phyloP scores from a whole-genome alignment of 257 asterid genomes.

The Craterostigma plantagineum region DNA sequence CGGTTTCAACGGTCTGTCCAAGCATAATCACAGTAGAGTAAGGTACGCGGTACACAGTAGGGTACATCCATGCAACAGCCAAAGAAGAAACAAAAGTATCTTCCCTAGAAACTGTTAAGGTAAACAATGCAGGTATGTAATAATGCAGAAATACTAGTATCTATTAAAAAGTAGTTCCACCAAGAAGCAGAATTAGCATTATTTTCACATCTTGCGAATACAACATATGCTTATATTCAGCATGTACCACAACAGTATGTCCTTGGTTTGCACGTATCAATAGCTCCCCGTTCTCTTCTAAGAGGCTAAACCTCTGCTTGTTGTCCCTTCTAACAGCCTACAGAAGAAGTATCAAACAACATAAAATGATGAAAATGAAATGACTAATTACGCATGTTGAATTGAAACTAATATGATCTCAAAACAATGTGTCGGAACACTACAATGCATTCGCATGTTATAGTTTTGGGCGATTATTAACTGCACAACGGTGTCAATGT shows the following conservation, averaged over 20 bases:
- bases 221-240: not conserved
- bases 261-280: conserved; percentile 94
- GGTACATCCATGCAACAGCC: not conserved
- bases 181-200: conserved; percentile 1
- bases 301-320: conserved; percentile 67
- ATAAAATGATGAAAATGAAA: conserved; percentile 2
- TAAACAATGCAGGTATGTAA: no score
- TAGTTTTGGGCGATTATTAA: no score
- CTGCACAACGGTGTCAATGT: not conserved
- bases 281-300: conserved; percentile 79
- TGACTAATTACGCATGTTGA: no score
- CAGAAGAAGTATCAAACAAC: not conserved
- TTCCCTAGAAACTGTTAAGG: no score
- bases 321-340: conserved; percentile 79
- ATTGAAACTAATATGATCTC: not conserved
- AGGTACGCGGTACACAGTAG: no score
- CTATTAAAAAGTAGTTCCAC: not conserved
- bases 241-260: conserved; percentile 43
- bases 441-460: no score
- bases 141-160: no score
- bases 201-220: not conserved
- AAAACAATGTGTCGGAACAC: no score
- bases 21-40: conserved; percentile 9
- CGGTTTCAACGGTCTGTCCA: conserved; percentile 64
- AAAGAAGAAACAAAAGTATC: not conserved